phyloP scores from a whole-genome alignment of 2,329 filamentous ascomycete species.

The Escovopsis sp. region DNA sequence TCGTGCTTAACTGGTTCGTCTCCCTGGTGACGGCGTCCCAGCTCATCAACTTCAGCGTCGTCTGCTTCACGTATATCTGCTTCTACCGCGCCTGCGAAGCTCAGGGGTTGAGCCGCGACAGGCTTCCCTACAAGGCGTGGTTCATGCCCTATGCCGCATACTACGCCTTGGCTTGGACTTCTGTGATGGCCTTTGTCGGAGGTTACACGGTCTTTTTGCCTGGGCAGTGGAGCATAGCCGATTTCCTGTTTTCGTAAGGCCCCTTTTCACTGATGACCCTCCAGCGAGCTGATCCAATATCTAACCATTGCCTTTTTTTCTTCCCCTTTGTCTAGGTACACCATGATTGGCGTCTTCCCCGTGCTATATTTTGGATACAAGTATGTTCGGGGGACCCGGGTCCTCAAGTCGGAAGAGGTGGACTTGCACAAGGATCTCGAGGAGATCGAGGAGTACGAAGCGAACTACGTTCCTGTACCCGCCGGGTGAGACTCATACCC shows the following conservation, averaged over 20 bases:
- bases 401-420: slow-evolving; percentile 40
- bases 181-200: slow-evolving; percentile 59
- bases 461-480: slow-evolving; percentile 38
- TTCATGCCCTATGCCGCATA: slow-evolving; percentile 61
- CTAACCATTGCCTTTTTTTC: too few relatives aligned
- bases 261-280: too few relatives aligned
- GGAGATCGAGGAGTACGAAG: slow-evolving; percentile 54
- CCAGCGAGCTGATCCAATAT: too few relatives aligned
- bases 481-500: slow-evolving; percentile 24
- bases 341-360: slow-evolving; percentile 59
- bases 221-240: slow-evolving; percentile 49
- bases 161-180: slow-evolving; percentile 46
- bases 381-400: slow-evolving; percentile 46
- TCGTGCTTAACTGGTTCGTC: slow-evolving; percentile 60
- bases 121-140: slow-evolving; percentile 54
- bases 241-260: slow-evolving; percentile 56
- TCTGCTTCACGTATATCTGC: slow-evolving; percentile 55
- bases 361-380: slow-evolving; percentile 60
- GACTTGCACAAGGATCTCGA: slow-evolving; percentile 49
- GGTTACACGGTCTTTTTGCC: slow-evolving; percentile 62
- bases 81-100: slow-evolving; percentile 55
- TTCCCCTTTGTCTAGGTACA: slow-evolving; percentile 35
- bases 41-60: slow-evolving; percentile 57
- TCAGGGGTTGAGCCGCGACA: slow-evolving; percentile 53
- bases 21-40: slow-evolving; percentile 57